phyloP scores from a whole-genome alignment of 2,329 filamentous ascomycete species.

The Colletotrichum phormii region DNA sequence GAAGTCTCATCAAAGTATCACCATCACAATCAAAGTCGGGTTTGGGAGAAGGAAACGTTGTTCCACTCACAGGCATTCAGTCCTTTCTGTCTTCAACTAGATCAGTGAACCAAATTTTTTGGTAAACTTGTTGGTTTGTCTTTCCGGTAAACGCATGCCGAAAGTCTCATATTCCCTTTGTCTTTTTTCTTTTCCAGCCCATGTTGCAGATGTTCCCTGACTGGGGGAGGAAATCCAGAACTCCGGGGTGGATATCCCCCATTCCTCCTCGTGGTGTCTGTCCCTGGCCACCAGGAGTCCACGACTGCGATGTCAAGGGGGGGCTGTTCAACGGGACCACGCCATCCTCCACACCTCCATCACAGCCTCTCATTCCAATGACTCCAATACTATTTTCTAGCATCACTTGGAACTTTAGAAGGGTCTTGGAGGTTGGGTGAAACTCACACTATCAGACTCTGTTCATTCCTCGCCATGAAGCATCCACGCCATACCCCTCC shows the following conservation, averaged over 20 bases:
- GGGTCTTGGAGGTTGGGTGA: constrained; percentile 15
- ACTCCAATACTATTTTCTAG: neutral
- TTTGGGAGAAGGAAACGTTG: neutral
- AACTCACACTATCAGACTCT: constrained; percentile 2
- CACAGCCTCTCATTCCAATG: neutral
- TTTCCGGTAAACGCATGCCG: neutral
- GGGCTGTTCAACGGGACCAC: neutral
- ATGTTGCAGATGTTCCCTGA: neutral
- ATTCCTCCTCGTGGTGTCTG: constrained; percentile 6
- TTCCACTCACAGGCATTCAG: too few species aligned
- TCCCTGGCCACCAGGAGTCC: neutral
- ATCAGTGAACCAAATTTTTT: neutral
- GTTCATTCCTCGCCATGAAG: constrained; percentile 18
- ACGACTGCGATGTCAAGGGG: neutral
- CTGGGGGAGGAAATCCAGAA: neutral
- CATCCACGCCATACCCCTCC: neutral
- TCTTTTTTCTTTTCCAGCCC: neutral
- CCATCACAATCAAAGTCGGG: neutral
- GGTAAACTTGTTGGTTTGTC: neutral
- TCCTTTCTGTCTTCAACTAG: too few species aligned
- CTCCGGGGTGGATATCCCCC: neutral
- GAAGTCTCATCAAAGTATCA: neutral
- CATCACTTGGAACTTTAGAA: neutral
- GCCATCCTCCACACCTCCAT: neutral
- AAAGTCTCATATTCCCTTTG: neutral